Conservation (phyloP, 169 alveolate genomes). For the Plasmodium yoelii region DNA sequence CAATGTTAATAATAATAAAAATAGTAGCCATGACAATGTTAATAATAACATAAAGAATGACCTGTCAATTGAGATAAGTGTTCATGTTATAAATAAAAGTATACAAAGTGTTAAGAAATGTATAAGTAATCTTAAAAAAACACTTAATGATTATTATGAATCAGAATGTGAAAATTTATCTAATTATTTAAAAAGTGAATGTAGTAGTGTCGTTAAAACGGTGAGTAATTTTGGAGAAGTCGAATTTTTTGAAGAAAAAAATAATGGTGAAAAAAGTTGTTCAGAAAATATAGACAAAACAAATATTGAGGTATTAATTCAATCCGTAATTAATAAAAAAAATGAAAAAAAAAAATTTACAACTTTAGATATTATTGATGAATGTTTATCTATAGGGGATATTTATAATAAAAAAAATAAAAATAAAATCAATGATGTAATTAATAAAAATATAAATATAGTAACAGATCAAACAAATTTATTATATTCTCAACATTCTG, state of each 20-base stretch:
- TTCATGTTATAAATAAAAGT: constrained; percentile 46
- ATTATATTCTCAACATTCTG: no score
- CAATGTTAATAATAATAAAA: no score
- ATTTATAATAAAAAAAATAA: constrained; percentile 1
- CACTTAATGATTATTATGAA: constrained; percentile 1
- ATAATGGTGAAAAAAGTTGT: neutral
- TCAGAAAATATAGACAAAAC: constrained; percentile 4
- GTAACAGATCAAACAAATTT: neutral
- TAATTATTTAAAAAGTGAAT: constrained; percentile 14
- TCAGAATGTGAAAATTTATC: neutral
- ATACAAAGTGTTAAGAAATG: constrained; percentile 15
- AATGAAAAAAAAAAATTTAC: constrained; percentile 32
- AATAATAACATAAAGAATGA: no score
- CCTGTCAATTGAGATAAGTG: constrained; percentile 14
- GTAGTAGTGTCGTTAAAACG: constrained; percentile 16
- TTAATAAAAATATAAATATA: neutral
- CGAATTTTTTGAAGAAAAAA: neutral
- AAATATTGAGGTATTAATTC: constrained; percentile 13
- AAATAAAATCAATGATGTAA: neutral
- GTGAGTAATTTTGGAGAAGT: neutral
- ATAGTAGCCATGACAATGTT: no score
- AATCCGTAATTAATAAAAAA: constrained; percentile 40
- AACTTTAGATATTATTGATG: constrained; percentile 47
- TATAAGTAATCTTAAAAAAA: constrained; percentile 15
- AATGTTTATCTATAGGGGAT: constrained; percentile 67